Base-by-base conservation (phyloP, 1,139 yeast genomes). In the Hemisphaericaspora lyxosophila region DNA sequence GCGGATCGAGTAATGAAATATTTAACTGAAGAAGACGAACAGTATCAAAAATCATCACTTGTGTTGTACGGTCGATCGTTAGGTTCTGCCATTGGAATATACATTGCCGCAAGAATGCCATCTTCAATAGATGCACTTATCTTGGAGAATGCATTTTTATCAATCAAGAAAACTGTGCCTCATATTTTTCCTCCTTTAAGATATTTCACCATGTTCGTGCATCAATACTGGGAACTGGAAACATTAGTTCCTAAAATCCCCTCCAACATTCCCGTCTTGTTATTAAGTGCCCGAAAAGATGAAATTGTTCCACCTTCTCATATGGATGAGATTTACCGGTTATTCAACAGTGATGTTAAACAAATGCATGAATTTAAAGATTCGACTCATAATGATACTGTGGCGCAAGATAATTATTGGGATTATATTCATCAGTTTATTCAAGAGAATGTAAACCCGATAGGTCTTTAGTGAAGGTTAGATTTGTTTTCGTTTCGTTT, bases 1-100 rank as follows among this genome's bases (percentile, higher is more conserved):
- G 95, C 96, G 1, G 82, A 82, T 44, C 69, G 89, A 3, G 83
- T 85, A 1, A 69, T 88, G 68, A 64, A 76, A 12, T 84, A 73
- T 52, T 59, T 92, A 30, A 51, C 67, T 1, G 51, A 64, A 1
- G 82, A 83, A 49, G 73, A 71, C 27, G 73, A 70, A 37, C 75
- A 71, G 44, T 73, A 80, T 41, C 65, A 68, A 36, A 60, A 70
- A 37, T 73, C 85, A 1, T 67, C 81, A 6, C 50, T 90, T 4
- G 64, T 88, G 1, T 69, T 89, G 13, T 90, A 89, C 56, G 98
- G 98, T 2, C 73, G 97, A 40, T 86, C 96, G 4, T 68, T 92
- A 17, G 98, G 98, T 18, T 97, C 98, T 1, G 98, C 98, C 0
- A 96, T 88, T 18, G 89, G 95, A 6, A 76, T 89, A 15, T 85